These are phyloP conservation scores for Puccinia polysora DNA, from an alignment of 1,284 basidiomycete genomes.

Conservation along the genomic window DNA sequence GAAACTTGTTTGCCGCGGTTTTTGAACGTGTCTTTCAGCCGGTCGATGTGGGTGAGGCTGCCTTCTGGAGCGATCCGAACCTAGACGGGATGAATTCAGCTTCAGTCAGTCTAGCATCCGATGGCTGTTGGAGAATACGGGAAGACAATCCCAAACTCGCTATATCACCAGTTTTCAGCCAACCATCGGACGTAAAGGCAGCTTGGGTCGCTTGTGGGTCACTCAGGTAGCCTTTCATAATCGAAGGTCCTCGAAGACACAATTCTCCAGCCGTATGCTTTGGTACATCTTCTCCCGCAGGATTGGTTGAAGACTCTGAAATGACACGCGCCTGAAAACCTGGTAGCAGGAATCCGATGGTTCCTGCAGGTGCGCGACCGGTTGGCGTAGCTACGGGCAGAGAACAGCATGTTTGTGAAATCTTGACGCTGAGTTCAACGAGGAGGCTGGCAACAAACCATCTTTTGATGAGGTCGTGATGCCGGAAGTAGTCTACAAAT, in stretches of 20 bases:
- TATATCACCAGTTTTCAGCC: slow-evolving; percentile 76
- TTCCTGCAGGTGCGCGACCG: slow-evolving; percentile 58
- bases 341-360: slow-evolving; percentile 68
- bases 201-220: slow-evolving; percentile 64
- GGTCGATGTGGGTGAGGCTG: slow-evolving; percentile 7
- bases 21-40: slow-evolving; percentile 45
- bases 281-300: slow-evolving; percentile 56
- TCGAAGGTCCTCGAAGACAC: slow-evolving; percentile 69
- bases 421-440: background rate
- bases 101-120: too few species aligned
- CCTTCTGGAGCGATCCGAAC: slow-evolving; percentile 24
- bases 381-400: slow-evolving; percentile 43
- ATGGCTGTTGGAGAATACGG: background rate
- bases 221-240: slow-evolving; percentile 70
- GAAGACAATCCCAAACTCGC: background rate
- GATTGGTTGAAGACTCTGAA: slow-evolving; percentile 56
- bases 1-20: slow-evolving; percentile 59
- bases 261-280: slow-evolving; percentile 68
- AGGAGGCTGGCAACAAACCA: background rate
- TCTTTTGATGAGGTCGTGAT: slow-evolving; percentile 20
- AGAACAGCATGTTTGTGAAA: background rate
- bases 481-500: background rate
- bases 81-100: too few species aligned
- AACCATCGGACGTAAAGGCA: slow-evolving; percentile 66
- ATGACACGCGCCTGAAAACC: slow-evolving; percentile 74